phyloP scores from a whole-genome alignment of 495 filamentous ascomycete species.

The Xylaria longipes region DNA sequence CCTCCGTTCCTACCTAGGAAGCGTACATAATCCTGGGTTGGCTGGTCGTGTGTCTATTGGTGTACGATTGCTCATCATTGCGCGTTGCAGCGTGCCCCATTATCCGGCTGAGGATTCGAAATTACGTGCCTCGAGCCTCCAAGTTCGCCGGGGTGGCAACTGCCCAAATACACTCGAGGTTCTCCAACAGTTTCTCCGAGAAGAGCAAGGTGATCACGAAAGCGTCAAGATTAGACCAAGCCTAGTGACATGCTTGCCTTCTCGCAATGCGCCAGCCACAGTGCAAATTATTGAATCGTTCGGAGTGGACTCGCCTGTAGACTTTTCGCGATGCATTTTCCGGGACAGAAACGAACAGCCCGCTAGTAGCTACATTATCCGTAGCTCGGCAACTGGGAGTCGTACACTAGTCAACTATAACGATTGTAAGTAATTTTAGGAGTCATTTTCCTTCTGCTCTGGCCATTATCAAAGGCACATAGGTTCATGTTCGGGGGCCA shows the following conservation, averaged over 20 bases:
- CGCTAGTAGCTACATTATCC: constrained; percentile 75
- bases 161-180: constrained; percentile 75
- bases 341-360: constrained; percentile 61
- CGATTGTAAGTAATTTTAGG: constrained; percentile 45
- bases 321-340: constrained; percentile 64
- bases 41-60: neutral
- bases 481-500: neutral
- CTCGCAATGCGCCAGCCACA: constrained; percentile 42
- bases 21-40: constrained; percentile 32
- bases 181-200: constrained; percentile 62
- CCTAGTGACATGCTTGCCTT: constrained; percentile 51
- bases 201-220: constrained; percentile 20
- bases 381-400: constrained; percentile 62
- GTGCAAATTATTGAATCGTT: constrained; percentile 49
- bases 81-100: constrained; percentile 60
- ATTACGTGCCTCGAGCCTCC: constrained; percentile 65
- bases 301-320: constrained; percentile 48
- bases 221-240: constrained; percentile 37
- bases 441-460: neutral
- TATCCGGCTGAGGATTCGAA: constrained; percentile 76
- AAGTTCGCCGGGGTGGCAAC: constrained; percentile 72
- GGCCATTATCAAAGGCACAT: neutral
- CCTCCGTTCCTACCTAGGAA: constrained; percentile 23
- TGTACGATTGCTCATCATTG: constrained; percentile 26
- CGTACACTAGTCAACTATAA: constrained; percentile 76